Base-by-base conservation (phyloP, 2,329 filamentous ascomycete genomes). In the Apiospora kogelbergensis region DNA sequence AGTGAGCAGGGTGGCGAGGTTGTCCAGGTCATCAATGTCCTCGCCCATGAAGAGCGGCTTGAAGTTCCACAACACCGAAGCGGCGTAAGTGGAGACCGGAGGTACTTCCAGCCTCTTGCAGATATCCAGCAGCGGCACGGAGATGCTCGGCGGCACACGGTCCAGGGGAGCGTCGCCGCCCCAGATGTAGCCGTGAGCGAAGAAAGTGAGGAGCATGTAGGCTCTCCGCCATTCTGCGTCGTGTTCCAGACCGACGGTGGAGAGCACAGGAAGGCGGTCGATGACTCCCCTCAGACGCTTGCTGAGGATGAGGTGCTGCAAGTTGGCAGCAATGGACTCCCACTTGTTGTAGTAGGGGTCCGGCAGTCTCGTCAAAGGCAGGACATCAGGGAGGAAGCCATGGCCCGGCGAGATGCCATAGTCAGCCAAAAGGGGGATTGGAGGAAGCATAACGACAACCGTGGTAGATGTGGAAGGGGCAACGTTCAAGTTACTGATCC, bases 21-120 rank as follows among this genome's bases (percentile, higher is more conserved):
- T 98, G 76, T 96, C 91, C 63, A 98, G 86, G 72, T 90, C 89
- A 76, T 97, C 93, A 69, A 96, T 89, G 44, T 88, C 87, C 79
- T 98, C 95, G 71, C 93, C 89, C 70, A 90, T 83, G 77, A 98
- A 98, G 68, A 98, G 87, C 0, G 95, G 93, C 80, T 95, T 95
- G 85, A 94, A 98, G 82, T 99, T 99, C 96, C 96, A 99, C 33
- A 99, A 86, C 73, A 93, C 95, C 4, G 98, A 85, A 9, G 92
- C 93, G 7, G 96, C 94, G 78, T 98, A 99, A 22, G 95, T 98
- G 64, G 95, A 96, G 37, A 99, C 95, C 1, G 95, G 93, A 7
- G 93, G 95, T 33, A 99, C 85, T 76, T 98, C 93, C 22, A 99
- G 88, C 71, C 90, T 89, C 60, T 88, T 84, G 74, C 93, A 95